These are phyloP conservation scores for Papiliotrema fonsecae DNA, from an alignment of 1,284 basidiomycete genomes.

Conservation along the genomic window DNA sequence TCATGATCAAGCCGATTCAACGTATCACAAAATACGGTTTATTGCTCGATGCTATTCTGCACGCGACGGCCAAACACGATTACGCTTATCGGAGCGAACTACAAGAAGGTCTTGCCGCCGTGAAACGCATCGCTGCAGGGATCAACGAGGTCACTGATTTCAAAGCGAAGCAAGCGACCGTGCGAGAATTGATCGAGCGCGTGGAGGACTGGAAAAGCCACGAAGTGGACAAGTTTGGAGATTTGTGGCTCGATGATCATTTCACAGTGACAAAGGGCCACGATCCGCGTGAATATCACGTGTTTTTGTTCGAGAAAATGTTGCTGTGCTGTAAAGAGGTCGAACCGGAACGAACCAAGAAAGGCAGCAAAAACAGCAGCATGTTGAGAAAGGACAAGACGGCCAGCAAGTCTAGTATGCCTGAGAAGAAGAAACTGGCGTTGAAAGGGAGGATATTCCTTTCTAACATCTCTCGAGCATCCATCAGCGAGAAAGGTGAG, in stretches of 20 bases:
- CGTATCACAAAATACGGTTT: slow-evolving; percentile 73
- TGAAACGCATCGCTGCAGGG: slow-evolving; percentile 88
- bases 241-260: slow-evolving; percentile 86
- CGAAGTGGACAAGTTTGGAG: slow-evolving; percentile 87
- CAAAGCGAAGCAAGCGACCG: slow-evolving; percentile 66
- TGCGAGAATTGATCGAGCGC: slow-evolving; percentile 78
- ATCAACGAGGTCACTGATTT: slow-evolving; percentile 90
- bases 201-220: slow-evolving; percentile 99
- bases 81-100: slow-evolving; percentile 79
- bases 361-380: slow-evolving; percentile 38
- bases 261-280: slow-evolving; percentile 96
- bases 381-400: slow-evolving; percentile 46
- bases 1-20: slow-evolving; percentile 73
- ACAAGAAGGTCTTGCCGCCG: slow-evolving; percentile 72
- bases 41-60: slow-evolving; percentile 52
- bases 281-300: slow-evolving; percentile 94
- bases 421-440: slow-evolving; percentile 70
- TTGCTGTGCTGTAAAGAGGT: slow-evolving; percentile 95
- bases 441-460: slow-evolving; percentile 97
- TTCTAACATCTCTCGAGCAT: slow-evolving; percentile 79
- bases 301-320: slow-evolving; percentile 98
- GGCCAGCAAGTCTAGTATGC: slow-evolving; percentile 54
- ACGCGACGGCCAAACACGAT: slow-evolving; percentile 44
- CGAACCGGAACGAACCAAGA: slow-evolving; percentile 46
- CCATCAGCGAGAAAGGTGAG: slow-evolving; percentile 26